A percentile compares a stretch with the other conserved stretches of the same genome.
Evolutionary conservation across 106 monocot genomes (phyloP).

Genomic region (Apostasia shenzhenica): DNA sequence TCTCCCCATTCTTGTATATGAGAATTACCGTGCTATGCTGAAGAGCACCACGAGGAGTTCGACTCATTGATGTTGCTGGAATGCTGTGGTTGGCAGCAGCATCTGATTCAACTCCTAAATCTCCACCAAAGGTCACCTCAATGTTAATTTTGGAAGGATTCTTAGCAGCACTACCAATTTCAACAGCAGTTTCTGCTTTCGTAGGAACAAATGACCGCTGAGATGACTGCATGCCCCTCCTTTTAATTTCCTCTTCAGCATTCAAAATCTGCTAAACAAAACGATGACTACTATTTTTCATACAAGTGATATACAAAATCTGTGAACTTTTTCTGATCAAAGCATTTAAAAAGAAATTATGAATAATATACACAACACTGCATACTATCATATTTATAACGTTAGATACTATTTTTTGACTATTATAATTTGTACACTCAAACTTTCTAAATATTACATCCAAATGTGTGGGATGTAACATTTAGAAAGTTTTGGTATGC

Average conservation of each 20-base stretch:
- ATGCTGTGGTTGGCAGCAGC: slow-evolving; percentile 30
- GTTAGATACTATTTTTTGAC: no score
- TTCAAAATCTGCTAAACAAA: slow-evolving; percentile 54
- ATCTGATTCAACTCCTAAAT: slow-evolving; percentile 57
- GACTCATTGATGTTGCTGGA: slow-evolving; percentile 43
- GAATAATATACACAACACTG: no score
- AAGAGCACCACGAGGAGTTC: slow-evolving; percentile 21
- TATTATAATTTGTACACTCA: no score
- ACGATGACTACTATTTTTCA: neutral
- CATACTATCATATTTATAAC: no score
- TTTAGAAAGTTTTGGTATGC: no score
- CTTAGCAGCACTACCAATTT: slow-evolving; percentile 33
- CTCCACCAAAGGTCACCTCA: slow-evolving; percentile 65
- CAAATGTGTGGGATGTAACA: no score
- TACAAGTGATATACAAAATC: no score
- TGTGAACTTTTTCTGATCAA: no score
- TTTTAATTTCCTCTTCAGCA: slow-evolving; percentile 86
- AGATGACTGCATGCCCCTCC: slow-evolving; percentile 29
- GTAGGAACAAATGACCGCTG: slow-evolving; percentile 18
- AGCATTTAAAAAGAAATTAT: no score
- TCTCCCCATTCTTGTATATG: no score
- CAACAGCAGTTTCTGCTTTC: slow-evolving; percentile 33
- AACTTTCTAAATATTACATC: no score
- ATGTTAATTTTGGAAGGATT: slow-evolving; percentile 38
- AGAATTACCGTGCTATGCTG: slow-evolving; percentile 50